These are phyloP conservation scores for Ustilago trichophora DNA, from an alignment of 1,284 basidiomycete species.

Conservation along the genomic window DNA sequence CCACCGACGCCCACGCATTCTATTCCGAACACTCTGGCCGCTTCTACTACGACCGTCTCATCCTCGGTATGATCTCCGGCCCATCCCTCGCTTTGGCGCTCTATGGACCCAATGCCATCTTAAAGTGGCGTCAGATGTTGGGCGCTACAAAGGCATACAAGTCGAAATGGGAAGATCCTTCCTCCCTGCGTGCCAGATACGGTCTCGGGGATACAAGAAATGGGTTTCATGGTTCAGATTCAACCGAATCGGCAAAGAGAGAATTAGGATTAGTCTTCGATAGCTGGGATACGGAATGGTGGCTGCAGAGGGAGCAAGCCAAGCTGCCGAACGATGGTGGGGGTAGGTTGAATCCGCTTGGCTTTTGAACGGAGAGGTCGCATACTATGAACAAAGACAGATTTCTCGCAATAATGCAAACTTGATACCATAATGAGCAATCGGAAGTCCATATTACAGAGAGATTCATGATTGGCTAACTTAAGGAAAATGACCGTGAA, in stretches of 20 bases:
- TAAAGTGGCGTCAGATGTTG: conserved; percentile 53
- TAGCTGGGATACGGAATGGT: conserved; percentile 53
- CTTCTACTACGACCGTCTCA: conserved; percentile 64
- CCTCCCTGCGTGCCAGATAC: conserved; percentile 48
- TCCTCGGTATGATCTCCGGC: conserved; percentile 61
- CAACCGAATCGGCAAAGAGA: conserved; percentile 20
- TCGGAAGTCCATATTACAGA: conserved; percentile 6
- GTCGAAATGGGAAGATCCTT: conserved; percentile 50
- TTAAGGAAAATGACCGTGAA: background rate
- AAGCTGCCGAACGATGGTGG: conserved; percentile 14
- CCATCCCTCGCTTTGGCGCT: conserved; percentile 59
- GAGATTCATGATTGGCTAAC: background rate
- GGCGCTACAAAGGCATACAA: conserved; percentile 64
- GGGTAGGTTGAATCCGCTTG: conserved; percentile 21
- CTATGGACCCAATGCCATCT: conserved; percentile 53
- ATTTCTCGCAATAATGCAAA: background rate
- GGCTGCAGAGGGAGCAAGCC: conserved; percentile 37
- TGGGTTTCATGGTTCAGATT: conserved; percentile 62
- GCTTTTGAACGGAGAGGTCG: conserved; percentile 7
- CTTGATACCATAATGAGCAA: background rate
- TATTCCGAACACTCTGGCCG: conserved; percentile 61
- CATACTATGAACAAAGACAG: too few relatives aligned
- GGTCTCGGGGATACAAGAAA: conserved; percentile 64
- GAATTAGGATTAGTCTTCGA: conserved; percentile 54
- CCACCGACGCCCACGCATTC: conserved; percentile 57